Evolutionary conservation across 1,284 basidiomycete species (phyloP), one percentile per base, ranked within the genome.

Genomic region (Trametes pubescens): DNA sequence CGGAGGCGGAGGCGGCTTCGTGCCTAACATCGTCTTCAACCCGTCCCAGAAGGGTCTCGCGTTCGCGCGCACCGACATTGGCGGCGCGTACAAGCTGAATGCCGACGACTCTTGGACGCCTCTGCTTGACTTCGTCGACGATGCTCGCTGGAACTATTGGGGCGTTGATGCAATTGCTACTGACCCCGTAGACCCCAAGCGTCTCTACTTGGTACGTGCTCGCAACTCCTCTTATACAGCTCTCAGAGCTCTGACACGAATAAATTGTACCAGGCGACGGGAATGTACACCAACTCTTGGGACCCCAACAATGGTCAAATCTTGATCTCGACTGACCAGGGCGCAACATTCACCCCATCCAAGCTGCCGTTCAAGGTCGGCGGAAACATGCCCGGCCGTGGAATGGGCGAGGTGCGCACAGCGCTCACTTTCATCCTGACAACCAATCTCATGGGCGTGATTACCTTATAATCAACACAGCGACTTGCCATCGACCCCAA

Each of bases 341-440:
- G 88, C 13, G 72, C 79, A 18, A 85, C 84, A 0, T 90, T 84
- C 73, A 84, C 80, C 0, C 68, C 80, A 4, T 82, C 83, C 1
- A 62, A 69, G 5, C 75, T 90, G 1, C 83, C 87, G 1, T 89
- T 90, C 80, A 89, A 90, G 65, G 81, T 87, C 34, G 84, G 85
- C 40, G 87, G 87, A 7, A 90, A 90, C 72, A 89, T 89, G 87
- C 88, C 87, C 24, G 87, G 87, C 52, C 85, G 87, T 72, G 87
- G 86, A 56, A 75, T 80, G 71, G 78, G 78, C 34, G 77, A 78
- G 71, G 74, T 77, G 59, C 60, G 71, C 67, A 10, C 47, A 14
- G 8, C 5, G 6, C 11, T 11, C 13, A 7, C 14, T 26, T 7
- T 26, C 22, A 26, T 5, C 13, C 13, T 1, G 3, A 24, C 14